Conservation (phyloP, 768 basidiomycete species). For the Sporobolomyces pararoseus region DNA sequence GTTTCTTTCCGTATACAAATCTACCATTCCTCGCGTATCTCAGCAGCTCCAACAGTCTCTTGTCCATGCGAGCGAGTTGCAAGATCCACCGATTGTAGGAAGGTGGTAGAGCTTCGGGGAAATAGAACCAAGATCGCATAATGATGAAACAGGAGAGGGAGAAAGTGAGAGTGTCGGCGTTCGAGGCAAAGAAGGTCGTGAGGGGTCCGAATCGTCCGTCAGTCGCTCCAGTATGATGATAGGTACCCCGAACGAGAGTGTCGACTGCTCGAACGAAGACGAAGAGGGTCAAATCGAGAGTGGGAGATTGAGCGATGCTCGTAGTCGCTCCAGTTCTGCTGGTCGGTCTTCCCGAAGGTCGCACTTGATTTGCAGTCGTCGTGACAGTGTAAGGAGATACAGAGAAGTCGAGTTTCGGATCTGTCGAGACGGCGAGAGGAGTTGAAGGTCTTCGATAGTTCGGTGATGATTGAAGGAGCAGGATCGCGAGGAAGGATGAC, state of each 20-base stretch:
- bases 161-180: constrained; percentile 41
- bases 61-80: constrained; percentile 39
- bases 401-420: constrained; percentile 14
- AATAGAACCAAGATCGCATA: constrained; percentile 44
- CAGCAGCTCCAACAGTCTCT: constrained; percentile 31
- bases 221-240: constrained; percentile 11
- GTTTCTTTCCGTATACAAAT: constrained; percentile 36
- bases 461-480: constrained; percentile 18
- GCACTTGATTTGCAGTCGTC: not conserved
- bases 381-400: constrained; percentile 22
- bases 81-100: constrained; percentile 41
- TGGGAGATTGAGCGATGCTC: constrained; percentile 23
- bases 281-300: constrained; percentile 43
- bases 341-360: not conserved
- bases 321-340: not conserved
- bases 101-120: constrained; percentile 34
- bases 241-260: constrained; percentile 17
- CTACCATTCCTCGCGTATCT: constrained; percentile 27
- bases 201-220: not conserved
- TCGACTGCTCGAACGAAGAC: constrained; percentile 41
- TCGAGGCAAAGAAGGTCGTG: constrained; percentile 6
- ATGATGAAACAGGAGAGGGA: constrained; percentile 20
- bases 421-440: constrained; percentile 7
- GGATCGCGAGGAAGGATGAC: constrained; percentile 29
- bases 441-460: constrained; percentile 4